Evolutionary conservation across 192 early-diverging fungal genomes (phyloP).

Genomic region (Backusella morwellensis): DNA sequence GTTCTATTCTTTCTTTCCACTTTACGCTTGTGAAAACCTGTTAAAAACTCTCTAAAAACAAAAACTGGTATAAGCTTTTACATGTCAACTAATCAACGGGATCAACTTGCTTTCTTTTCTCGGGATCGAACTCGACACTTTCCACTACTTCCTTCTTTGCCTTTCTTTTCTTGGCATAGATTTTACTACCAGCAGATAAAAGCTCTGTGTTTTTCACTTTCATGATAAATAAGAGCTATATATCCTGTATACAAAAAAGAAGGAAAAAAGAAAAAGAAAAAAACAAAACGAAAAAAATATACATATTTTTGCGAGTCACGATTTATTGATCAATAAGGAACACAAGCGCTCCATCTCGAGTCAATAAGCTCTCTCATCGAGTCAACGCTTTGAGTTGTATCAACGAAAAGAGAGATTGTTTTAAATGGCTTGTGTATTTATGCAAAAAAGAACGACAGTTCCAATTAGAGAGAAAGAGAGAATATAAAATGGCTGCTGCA

Average conservation of each 20-base stretch:
- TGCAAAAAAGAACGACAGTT: too few species aligned
- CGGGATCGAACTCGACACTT: constrained; percentile 62
- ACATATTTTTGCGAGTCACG: not conserved
- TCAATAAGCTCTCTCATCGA: not conserved
- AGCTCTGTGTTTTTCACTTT: constrained; percentile 47
- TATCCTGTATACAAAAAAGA: not conserved
- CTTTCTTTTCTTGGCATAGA: constrained; percentile 72
- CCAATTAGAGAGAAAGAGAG: too few species aligned
- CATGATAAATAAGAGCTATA: not conserved
- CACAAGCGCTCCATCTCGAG: not conserved
- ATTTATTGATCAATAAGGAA: not conserved
- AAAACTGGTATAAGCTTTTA: not conserved
- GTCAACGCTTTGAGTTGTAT: not conserved
- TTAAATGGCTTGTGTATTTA: too few species aligned
- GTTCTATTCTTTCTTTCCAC: constrained; percentile 65
- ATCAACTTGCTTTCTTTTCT: constrained; percentile 52
- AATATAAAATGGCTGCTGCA: not conserved
- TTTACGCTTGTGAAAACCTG: constrained; percentile 80
- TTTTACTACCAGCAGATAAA: constrained; percentile 56
- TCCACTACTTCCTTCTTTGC: constrained; percentile 59
- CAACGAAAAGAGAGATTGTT: not conserved
- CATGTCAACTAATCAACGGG: not conserved
- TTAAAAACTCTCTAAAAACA: constrained; percentile 58
- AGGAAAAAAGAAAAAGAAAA: not conserved
- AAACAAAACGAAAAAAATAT: not conserved